A percentile compares a stretch with the other conserved stretches of the same genome.
Conservation (phyloP, 2,329 filamentous ascomycete genomes). For the Septoria linicola region DNA sequence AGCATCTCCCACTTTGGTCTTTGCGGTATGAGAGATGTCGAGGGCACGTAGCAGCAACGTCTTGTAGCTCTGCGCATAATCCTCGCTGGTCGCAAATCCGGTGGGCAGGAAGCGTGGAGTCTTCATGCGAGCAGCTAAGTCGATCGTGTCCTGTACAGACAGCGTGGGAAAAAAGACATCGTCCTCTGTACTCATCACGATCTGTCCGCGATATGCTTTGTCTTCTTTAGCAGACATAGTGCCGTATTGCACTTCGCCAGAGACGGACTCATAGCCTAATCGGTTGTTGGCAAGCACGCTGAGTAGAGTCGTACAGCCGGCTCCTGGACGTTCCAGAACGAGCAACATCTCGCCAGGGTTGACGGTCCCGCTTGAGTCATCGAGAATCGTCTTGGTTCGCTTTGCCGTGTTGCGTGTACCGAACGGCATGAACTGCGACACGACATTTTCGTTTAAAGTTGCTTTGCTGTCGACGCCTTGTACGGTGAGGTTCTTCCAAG, state of each 20-base stretch:
- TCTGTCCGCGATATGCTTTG: slow-evolving; percentile 47
- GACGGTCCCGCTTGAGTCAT: no score
- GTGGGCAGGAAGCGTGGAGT: slow-evolving; percentile 46
- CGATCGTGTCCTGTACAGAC: slow-evolving; percentile 55
- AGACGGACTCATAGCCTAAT: slow-evolving; percentile 42
- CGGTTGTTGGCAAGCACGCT: slow-evolving; percentile 67
- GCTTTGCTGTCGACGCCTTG: no score
- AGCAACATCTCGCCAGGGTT: no score
- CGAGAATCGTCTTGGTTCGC: no score
- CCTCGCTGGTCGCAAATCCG: slow-evolving; percentile 39
- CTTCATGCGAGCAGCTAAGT: slow-evolving; percentile 55
- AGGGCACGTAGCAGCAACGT: slow-evolving; percentile 59
- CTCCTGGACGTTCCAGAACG: slow-evolving; percentile 33
- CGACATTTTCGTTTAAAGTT: no score
- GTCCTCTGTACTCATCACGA: slow-evolving; percentile 48
- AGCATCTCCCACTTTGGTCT: slow-evolving; percentile 58
- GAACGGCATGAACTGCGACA: no score
- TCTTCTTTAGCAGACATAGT: slow-evolving; percentile 44
- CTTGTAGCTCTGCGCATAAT: slow-evolving; percentile 49
- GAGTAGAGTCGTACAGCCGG: slow-evolving; percentile 64
- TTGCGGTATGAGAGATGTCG: slow-evolving; percentile 57
- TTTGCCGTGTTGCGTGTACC: no score
- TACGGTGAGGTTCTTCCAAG: no score
- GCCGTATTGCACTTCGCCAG: slow-evolving; percentile 60
- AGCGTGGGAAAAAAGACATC: slow-evolving; percentile 56